Evolutionary conservation across 176 grass and related monocot genomes (phyloP).

Genomic region (Panicum miliaceum): DNA sequence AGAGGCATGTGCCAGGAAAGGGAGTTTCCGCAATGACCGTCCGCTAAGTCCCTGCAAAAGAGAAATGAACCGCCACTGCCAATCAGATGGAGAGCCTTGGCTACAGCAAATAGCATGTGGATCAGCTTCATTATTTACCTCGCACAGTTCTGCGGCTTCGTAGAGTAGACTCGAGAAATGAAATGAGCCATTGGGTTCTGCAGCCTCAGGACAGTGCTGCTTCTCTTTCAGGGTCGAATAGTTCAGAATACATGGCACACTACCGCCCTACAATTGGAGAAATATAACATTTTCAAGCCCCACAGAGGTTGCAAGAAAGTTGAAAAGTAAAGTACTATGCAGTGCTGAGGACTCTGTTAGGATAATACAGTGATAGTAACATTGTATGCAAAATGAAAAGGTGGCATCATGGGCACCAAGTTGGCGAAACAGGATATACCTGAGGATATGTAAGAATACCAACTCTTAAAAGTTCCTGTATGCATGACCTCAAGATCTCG

Average conservation of each 20-base stretch:
- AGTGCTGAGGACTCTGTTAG: background rate
- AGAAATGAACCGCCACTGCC: constrained; percentile 3
- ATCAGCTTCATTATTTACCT: constrained; percentile 58
- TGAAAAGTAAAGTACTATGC: background rate
- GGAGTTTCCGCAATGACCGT: constrained; percentile 89
- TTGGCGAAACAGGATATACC: constrained; percentile 49
- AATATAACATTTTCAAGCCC: background rate
- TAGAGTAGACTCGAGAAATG: constrained; percentile 65
- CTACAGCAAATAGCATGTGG: background rate
- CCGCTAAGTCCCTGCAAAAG: constrained; percentile 78
- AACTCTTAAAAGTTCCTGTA: constrained; percentile 89
- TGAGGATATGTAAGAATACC: constrained; percentile 74
- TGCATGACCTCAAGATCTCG: constrained; percentile 93
- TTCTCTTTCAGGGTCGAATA: constrained; percentile 86
- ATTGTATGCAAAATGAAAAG: background rate
- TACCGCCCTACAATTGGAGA: constrained; percentile 46
- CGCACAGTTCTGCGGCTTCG: constrained; percentile 78
- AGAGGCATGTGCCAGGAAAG: constrained; percentile 90
- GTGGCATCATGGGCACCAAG: background rate
- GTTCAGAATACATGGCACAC: constrained; percentile 53
- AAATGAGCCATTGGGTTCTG: constrained; percentile 54
- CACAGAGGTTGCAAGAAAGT: background rate
- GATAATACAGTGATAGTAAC: background rate
- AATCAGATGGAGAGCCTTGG: background rate
- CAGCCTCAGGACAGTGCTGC: constrained; percentile 49